Base-by-base conservation (phyloP, 148 eudicot species). In the Chenopodium formosanum region DNA sequence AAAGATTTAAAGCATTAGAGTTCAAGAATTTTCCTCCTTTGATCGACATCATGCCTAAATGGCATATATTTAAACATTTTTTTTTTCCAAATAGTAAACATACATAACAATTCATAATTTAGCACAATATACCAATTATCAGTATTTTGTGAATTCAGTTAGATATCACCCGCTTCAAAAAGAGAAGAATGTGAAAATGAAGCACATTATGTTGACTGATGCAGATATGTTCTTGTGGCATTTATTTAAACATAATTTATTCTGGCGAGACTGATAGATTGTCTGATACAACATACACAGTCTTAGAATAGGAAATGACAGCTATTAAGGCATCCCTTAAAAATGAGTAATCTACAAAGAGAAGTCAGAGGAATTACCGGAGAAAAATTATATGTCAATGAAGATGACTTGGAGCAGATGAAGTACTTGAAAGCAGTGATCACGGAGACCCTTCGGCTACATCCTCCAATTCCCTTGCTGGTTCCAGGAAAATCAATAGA, bases 261-360 rank as follows among this genome's bases (percentile, higher is more conserved):
- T 22, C 53, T 67, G 86, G 79, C 7, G 86, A 83, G 32, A 84
- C 79, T 53, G 83, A 84, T 29, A 84, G 31, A 31, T 31, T 31
- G 31, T 31, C 31, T 31, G 31, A 31, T 31, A 31, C 86, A 75
- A 75, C 83, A 19, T 79, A 52, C 25, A 79, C 83, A 31, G 76
- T 76, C 25, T 63, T 80, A 37, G 86, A 79, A 67, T 84, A 83
- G 86, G 86, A 83, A 68, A 79, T 79, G 86, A 75, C 86, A 60
- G 86, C 11, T 84, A 58, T 56, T 84, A 12, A 75, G 44, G 65
- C 76, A 84, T 56, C 83, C 83, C 6, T 22, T 3, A 31, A 48
- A 60, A 4, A 79, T 84, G 83, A 11, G 74, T 14, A 27, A 75
- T 69, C 70, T 80, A 14, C 79, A 84, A 76, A 74, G n/a, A 60